These are phyloP conservation scores for Hypoxylon lienhwacheense DNA, from an alignment of 495 filamentous ascomycete species.

Conservation along the genomic window DNA sequence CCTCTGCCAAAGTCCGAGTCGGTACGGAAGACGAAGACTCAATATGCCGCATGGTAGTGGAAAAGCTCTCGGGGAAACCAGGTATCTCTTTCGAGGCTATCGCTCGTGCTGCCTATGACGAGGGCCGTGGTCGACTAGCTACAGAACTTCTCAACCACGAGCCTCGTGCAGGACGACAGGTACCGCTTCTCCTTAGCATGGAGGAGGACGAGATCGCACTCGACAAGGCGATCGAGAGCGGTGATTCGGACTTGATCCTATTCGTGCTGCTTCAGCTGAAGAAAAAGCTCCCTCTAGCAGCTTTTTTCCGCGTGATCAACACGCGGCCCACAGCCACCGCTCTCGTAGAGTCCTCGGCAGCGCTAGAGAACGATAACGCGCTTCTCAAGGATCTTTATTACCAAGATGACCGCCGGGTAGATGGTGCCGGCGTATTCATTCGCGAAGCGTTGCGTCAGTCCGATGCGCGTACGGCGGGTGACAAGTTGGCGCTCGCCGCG, in stretches of 20 bases:
- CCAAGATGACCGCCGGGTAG: slow-evolving; percentile 89
- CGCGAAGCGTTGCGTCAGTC: slow-evolving; percentile 73
- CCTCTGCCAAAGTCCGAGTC: slow-evolving; percentile 85
- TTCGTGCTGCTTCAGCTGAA: slow-evolving; percentile 87
- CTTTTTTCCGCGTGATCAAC: slow-evolving; percentile 92
- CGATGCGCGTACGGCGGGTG: slow-evolving; percentile 60
- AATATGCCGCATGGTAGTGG: slow-evolving; percentile 84
- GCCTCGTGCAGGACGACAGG: slow-evolving; percentile 89
- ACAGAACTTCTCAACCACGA: slow-evolving; percentile 92
- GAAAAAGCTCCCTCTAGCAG: slow-evolving; percentile 84
- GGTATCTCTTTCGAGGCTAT: slow-evolving; percentile 95
- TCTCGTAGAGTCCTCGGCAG: slow-evolving; percentile 81
- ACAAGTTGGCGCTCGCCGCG: slow-evolving; percentile 82
- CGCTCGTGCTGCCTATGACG: slow-evolving; percentile 92
- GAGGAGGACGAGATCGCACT: slow-evolving; percentile 94
- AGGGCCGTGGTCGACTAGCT: slow-evolving; percentile 82
- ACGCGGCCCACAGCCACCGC: slow-evolving; percentile 83
- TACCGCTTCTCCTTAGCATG: slow-evolving; percentile 92
- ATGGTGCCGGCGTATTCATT: slow-evolving; percentile 85
- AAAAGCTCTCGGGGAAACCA: slow-evolving; percentile 79
- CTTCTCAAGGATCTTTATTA: slow-evolving; percentile 96
- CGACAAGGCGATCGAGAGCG: slow-evolving; percentile 95
- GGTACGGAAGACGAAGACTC: slow-evolving; percentile 84
- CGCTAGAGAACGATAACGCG: slow-evolving; percentile 68
- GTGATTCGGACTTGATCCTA: slow-evolving; percentile 88